Percentiles rank a stretch among this genome's conserved stretches.
Conservation (phyloP, 208 protist genomes). For the Wallacemonas sp. region DNA sequence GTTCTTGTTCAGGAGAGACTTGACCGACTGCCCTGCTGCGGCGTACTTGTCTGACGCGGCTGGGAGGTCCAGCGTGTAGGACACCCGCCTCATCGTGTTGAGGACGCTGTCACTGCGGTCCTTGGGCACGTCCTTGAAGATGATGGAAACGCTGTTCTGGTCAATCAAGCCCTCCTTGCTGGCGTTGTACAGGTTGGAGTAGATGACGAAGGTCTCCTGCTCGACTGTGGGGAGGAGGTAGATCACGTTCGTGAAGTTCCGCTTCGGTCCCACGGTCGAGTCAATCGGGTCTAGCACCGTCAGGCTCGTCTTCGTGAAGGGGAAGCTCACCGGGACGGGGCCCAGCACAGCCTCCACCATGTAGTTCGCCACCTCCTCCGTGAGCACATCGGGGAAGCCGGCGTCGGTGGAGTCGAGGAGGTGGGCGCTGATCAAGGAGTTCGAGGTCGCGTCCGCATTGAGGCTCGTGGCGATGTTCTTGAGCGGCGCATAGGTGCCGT, state of each 20-base stretch:
- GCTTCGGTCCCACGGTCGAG: not conserved
- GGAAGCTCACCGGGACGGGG: not conserved
- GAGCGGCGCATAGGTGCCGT: not conserved
- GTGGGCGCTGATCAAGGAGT: not conserved
- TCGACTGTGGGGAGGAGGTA: constrained; percentile 30
- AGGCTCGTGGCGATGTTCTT: not conserved
- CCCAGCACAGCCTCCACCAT: not conserved
- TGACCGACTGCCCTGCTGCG: not conserved
- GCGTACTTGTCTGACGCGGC: not conserved
- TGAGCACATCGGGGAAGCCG: not conserved
- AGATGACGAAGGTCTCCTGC: constrained; percentile 38
- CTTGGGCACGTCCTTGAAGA: not conserved
- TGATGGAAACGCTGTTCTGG: not conserved
- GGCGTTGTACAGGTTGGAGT: not conserved
- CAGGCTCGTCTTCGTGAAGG: not conserved
- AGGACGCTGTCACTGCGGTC: not conserved
- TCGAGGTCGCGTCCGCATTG: not conserved
- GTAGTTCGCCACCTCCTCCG: not conserved
- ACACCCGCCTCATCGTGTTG: not conserved
- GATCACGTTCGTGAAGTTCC: constrained; percentile 18
- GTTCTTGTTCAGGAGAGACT: not conserved
- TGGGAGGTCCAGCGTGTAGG: constrained; percentile 16
- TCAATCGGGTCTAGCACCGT: not conserved
- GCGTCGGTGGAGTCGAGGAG: constrained; percentile 1
- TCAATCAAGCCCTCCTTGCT: not conserved